Evolutionary conservation across 2,329 filamentous ascomycete genomes (phyloP).

Genomic region (Fusarium proliferatum): DNA sequence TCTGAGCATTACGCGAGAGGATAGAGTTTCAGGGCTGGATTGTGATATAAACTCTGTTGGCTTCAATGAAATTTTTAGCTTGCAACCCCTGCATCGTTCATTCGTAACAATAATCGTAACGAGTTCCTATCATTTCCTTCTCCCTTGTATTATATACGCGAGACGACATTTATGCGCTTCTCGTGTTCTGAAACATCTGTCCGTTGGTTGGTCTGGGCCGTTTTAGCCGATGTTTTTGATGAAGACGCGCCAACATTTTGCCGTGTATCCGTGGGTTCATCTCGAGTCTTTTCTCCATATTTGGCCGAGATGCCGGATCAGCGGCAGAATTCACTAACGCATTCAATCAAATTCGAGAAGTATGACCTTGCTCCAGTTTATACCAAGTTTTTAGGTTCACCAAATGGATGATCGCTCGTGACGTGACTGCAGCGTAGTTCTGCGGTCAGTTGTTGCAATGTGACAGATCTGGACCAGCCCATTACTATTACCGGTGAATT

Average conservation of each 20-base stretch:
- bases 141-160: not conserved
- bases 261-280: constrained; percentile 16
- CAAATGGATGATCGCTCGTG: not conserved
- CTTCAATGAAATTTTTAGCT: not conserved
- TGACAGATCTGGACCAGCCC: not conserved
- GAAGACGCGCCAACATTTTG: not conserved
- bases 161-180: not conserved
- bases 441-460: not conserved
- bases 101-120: not conserved
- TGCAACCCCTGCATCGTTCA: not conserved
- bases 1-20: not conserved
- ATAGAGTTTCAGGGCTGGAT: not conserved
- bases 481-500: too few species aligned
- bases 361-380: not conserved
- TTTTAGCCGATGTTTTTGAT: not conserved
- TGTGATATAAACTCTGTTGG: not conserved
- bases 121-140: not conserved
- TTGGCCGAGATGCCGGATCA: constrained; percentile 16
- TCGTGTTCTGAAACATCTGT: not conserved
- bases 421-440: not conserved
- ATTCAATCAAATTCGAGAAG: not conserved
- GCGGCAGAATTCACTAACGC: not conserved
- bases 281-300: not conserved
- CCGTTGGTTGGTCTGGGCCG: not conserved
- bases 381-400: not conserved